A percentile compares a stretch with the other conserved stretches of the same genome.
Evolutionary conservation across 116 monocot species (phyloP).

Genomic region (Trichopus zeylanicus): DNA sequence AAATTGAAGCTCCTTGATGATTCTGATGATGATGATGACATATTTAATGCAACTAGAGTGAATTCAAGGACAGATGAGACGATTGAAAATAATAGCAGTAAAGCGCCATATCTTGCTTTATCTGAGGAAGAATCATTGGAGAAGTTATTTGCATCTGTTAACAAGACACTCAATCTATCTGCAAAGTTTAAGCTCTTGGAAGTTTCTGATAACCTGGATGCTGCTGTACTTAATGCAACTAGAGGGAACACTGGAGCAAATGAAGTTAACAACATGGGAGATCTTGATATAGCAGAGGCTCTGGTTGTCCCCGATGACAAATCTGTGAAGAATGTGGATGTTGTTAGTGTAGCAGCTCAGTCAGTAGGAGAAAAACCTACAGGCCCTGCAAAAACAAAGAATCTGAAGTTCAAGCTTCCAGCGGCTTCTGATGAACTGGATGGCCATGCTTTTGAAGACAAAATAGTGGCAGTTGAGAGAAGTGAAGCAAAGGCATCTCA

Average conservation of each 20-base stretch:
- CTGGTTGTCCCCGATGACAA: no score
- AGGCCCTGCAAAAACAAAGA: neutral
- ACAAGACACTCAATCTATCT: no score
- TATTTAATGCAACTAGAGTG: neutral
- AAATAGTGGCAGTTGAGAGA: no score
- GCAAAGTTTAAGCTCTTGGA: neutral
- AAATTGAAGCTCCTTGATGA: neutral
- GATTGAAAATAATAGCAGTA: no score
- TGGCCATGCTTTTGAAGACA: neutral
- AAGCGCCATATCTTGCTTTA: no score
- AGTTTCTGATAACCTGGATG: neutral
- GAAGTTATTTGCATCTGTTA: no score
- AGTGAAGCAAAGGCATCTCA: no score
- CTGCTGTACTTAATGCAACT: no score
- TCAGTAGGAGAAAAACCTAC: neutral
- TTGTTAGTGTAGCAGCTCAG: neutral
- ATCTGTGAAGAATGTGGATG: no score
- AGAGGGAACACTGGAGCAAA: neutral
- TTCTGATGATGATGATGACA: neutral
- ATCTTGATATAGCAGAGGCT: no score
- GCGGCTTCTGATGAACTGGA: neutral
- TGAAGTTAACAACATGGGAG: no score
- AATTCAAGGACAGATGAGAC: neutral
- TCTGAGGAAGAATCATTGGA: no score
- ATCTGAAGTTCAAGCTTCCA: neutral